Evolutionary conservation across 2,329 filamentous ascomycete species (phyloP).

Genomic region (Mariannaea sp.): DNA sequence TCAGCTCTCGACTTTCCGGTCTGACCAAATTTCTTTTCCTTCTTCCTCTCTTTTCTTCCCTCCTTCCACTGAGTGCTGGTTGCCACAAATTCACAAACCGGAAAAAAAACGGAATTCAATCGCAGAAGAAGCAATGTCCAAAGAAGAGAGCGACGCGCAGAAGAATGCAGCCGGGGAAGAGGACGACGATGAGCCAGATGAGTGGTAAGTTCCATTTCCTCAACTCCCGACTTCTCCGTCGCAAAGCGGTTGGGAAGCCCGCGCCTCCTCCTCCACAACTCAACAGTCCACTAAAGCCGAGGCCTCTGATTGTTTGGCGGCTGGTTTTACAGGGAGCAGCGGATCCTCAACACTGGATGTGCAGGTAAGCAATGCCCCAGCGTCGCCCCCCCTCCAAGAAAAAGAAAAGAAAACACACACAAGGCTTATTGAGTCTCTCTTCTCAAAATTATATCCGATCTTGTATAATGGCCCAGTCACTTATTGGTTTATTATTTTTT

Average conservation of each 20-base stretch:
- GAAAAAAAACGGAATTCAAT: background rate
- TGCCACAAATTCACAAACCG: no score
- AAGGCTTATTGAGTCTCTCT: no score
- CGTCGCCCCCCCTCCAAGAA: no score
- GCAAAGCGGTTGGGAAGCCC: slow-evolving; percentile 10
- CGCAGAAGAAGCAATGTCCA: slow-evolving; percentile 52
- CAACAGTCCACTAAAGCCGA: slow-evolving; percentile 31
- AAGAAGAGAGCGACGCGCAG: slow-evolving; percentile 53
- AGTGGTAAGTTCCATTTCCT: slow-evolving; percentile 68
- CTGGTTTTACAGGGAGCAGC: slow-evolving; percentile 75
- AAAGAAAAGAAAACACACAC: background rate
- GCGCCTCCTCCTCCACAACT: no score
- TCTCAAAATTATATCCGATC: no score
- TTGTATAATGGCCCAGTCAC: no score
- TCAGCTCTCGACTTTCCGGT: background rate
- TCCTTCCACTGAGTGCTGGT: no score
- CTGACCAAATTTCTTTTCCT: no score
- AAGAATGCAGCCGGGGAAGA: slow-evolving; percentile 44
- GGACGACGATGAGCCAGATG: slow-evolving; percentile 82
- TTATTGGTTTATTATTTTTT: background rate
- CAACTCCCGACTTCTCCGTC: slow-evolving; percentile 8
- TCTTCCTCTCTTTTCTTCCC: no score
- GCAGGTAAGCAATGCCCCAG: slow-evolving; percentile 65
- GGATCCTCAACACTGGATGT: slow-evolving; percentile 96
- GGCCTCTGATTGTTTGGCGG: slow-evolving; percentile 32